Evolutionary conservation across 352 stramenopile genomes (phyloP), one percentile per base, ranked within the genome.

Genomic region (Globisporangium polare): DNA sequence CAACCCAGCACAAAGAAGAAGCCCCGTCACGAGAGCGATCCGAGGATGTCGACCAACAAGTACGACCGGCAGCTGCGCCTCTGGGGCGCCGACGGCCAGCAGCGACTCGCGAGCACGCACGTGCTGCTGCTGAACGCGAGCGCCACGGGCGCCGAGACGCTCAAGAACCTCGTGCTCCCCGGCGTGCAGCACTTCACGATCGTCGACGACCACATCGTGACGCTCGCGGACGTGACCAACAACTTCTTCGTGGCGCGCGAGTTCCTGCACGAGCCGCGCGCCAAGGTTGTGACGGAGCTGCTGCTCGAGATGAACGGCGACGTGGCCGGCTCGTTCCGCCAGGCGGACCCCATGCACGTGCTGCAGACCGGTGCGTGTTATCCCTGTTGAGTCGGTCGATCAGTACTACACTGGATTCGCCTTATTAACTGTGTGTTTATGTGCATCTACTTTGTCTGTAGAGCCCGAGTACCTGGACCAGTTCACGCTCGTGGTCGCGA

Each of bases 1-100:
- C 43, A 53, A 53, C 27, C 26, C 3, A 47, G 18, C 33, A 33
- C 15, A 2, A 29, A 56, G 26, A 12, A 42, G 49, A 49, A 20
- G 29, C 29, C 29, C 4, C 29, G 2, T 9, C 46, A 5, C 26
- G 15, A 65, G 24, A 59, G 49, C 15, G 18, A 9, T n/a, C n/a
- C n/a, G n/a, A 50, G 42, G 35, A 61, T 62, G 62, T 53, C 62
- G n/a, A 63, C 41, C 13, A 71, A 98, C 80, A 99, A 99, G 78
- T 99, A 99, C 81, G 97, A 99, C 82, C 86, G 97, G n/a, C 97
- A 99, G 80, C 80, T 99, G 55, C 93, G 97, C 27, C 86, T 99
- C 20, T 99, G 97, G 97, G 97, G 97, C 42, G 77, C 92, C 50
- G 78, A 96, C 24, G 97, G 97, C 37, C 97, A 99, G 76, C 77